Conservation (phyloP, 2,329 filamentous ascomycete genomes). For the Mollisia scopiformis region DNA sequence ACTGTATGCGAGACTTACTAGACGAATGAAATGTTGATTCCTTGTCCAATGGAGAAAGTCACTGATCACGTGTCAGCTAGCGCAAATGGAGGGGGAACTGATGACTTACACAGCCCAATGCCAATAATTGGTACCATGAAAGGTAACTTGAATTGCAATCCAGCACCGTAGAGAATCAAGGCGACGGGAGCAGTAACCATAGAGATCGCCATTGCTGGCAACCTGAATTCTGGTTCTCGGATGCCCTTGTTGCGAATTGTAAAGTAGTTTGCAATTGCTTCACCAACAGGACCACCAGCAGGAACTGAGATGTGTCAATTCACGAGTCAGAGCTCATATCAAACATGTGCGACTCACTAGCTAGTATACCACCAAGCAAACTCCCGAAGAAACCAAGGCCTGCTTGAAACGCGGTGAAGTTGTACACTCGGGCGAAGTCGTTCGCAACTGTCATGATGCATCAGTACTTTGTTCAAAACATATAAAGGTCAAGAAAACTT, state of each 20-base stretch:
- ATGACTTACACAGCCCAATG: conserved; percentile 11
- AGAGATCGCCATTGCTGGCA: conserved; percentile 35
- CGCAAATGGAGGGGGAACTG: neutral
- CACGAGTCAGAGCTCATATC: neutral
- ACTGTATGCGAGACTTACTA: too few relatives aligned
- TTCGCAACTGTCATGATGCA: conserved; percentile 35
- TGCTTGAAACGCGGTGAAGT: conserved; percentile 48
- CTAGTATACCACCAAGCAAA: conserved; percentile 50
- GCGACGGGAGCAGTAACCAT: conserved; percentile 35
- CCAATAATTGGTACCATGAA: conserved; percentile 24
- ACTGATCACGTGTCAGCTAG: conserved; percentile 7
- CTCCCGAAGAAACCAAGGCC: conserved; percentile 55
- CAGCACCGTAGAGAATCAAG: conserved; percentile 41
- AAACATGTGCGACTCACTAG: conserved; percentile 30
- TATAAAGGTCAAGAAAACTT: neutral
- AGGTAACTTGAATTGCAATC: conserved; percentile 28
- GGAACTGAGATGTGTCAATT: conserved; percentile 36
- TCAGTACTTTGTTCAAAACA: neutral
- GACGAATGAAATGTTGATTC: conserved; percentile 26
- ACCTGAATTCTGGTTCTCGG: conserved; percentile 33
- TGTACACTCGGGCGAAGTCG: conserved; percentile 44
- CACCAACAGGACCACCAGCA: conserved; percentile 46
- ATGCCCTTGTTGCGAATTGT: conserved; percentile 24
- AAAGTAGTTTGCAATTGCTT: conserved; percentile 34
- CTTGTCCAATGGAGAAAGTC: conserved; percentile 22